A percentile compares a stretch with the other conserved stretches of the same genome.
These are phyloP conservation scores for Nicotiana tabacum DNA, from an alignment of 257 asterid genomes.

Conservation along the genomic window DNA sequence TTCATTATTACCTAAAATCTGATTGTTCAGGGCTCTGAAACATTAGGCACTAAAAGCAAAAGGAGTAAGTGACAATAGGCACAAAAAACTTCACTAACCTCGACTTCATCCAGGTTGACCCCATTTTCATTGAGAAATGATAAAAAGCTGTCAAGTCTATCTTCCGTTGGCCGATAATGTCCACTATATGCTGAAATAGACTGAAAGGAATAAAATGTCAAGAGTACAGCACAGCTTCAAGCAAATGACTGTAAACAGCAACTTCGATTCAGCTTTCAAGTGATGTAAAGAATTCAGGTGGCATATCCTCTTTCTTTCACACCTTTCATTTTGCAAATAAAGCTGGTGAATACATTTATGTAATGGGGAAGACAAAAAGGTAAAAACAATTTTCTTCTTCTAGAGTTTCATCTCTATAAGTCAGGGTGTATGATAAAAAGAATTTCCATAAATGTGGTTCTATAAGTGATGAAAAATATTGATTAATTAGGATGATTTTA, in stretches of 20 bases:
- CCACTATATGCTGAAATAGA: constrained; percentile 92
- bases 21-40: neutral
- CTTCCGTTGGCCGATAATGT: constrained; percentile 92
- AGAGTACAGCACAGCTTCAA: neutral
- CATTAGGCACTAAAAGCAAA: neutral
- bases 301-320: neutral
- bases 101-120: constrained; percentile 54
- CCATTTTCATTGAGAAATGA: constrained; percentile 68
- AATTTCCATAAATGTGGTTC: neutral
- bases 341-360: neutral
- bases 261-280: neutral
- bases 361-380: neutral
- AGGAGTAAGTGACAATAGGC: neutral
- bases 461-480: neutral
- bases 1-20: neutral
- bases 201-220: constrained; percentile 30
- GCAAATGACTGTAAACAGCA: neutral
- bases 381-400: neutral
- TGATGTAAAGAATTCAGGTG: neutral
- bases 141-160: constrained; percentile 54
- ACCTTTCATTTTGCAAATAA: neutral
- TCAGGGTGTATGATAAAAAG: neutral
- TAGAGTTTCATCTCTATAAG: neutral
- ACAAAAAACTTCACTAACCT: constrained; percentile 40
- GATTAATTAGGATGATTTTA: neutral